Evolutionary conservation across 352 stramenopile genomes (phyloP).

Genomic region (Phytophthora lateralis): DNA sequence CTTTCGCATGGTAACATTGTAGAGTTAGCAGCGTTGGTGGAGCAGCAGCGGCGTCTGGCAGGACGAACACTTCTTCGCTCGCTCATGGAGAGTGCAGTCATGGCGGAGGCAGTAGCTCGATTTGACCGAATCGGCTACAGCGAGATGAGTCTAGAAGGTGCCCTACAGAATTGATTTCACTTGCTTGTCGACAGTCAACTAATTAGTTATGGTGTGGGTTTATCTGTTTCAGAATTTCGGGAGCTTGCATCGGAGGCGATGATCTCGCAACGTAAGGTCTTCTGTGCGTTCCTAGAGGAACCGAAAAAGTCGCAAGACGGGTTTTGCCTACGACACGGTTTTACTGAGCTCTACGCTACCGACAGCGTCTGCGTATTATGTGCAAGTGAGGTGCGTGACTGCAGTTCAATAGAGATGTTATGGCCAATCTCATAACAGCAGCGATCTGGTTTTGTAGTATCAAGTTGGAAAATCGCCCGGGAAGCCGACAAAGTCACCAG

Average conservation of each 20-base stretch:
- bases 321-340: slow-evolving; percentile 70
- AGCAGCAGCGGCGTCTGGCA: slow-evolving; percentile 28
- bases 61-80: slow-evolving; percentile 37
- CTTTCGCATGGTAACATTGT: slow-evolving; percentile 28
- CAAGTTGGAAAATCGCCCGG: slow-evolving; percentile 13
- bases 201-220: neutral
- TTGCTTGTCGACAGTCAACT: neutral
- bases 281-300: slow-evolving; percentile 43
- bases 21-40: slow-evolving; percentile 30
- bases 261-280: slow-evolving; percentile 30
- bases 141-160: slow-evolving; percentile 68
- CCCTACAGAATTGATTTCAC: neutral
- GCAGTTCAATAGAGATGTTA: neutral
- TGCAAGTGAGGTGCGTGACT: slow-evolving; percentile 42
- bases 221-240: slow-evolving; percentile 49
- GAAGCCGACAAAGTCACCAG: neutral
- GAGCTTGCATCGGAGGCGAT: slow-evolving; percentile 47
- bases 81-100: slow-evolving; percentile 51
- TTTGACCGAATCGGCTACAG: slow-evolving; percentile 64
- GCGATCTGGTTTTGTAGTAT: slow-evolving; percentile 11
- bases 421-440: neutral
- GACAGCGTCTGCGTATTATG: slow-evolving; percentile 62
- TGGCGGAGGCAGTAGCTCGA: slow-evolving; percentile 42
- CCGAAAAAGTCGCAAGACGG: slow-evolving; percentile 30
- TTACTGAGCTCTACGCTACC: slow-evolving; percentile 38